A percentile compares a stretch with the other conserved stretches of the same genome.
These are phyloP conservation scores for Plantago rigida DNA, from an alignment of 305 asterid species.

Conservation along the genomic window DNA sequence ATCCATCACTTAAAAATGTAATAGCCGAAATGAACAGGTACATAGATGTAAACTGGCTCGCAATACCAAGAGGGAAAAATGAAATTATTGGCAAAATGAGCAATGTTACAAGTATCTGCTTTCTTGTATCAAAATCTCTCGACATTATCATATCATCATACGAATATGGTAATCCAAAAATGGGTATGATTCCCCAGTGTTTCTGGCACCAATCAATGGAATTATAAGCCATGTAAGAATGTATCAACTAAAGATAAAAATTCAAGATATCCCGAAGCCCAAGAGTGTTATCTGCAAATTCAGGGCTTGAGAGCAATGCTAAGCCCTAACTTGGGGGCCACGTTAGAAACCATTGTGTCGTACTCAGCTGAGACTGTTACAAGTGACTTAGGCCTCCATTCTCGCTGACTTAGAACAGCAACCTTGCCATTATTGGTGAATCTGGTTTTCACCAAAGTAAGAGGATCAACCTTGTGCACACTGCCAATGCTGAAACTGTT, in stretches of 20 bases:
- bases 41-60: too few relatives aligned
- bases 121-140: conserved; percentile 21
- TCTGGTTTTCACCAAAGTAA: conserved; percentile 54
- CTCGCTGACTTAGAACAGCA: conserved; percentile 58
- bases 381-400: conserved; percentile 76
- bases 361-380: conserved; percentile 72
- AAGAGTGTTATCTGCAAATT: conserved; percentile 25
- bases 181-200: conserved; percentile 22
- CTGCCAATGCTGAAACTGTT: conserved; percentile 73
- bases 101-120: conserved; percentile 27
- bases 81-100: conserved; percentile 27
- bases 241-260: conserved; percentile 17
- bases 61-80: background rate
- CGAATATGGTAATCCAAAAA: conserved; percentile 29
- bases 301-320: conserved; percentile 69
- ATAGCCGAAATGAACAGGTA: too few relatives aligned
- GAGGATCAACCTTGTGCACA: conserved; percentile 44
- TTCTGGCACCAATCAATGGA: conserved; percentile 22
- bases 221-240: conserved; percentile 24
- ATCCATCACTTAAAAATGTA: too few relatives aligned
- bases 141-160: conserved; percentile 30
- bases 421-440: conserved; percentile 59
- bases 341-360: conserved; percentile 41
- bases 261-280: conserved; percentile 19
- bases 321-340: conserved; percentile 60